Evolutionary conservation across 176 grass and related monocot species (phyloP), one percentile per base, ranked within the genome.

Genomic region (Bonia amplexicaulis): DNA sequence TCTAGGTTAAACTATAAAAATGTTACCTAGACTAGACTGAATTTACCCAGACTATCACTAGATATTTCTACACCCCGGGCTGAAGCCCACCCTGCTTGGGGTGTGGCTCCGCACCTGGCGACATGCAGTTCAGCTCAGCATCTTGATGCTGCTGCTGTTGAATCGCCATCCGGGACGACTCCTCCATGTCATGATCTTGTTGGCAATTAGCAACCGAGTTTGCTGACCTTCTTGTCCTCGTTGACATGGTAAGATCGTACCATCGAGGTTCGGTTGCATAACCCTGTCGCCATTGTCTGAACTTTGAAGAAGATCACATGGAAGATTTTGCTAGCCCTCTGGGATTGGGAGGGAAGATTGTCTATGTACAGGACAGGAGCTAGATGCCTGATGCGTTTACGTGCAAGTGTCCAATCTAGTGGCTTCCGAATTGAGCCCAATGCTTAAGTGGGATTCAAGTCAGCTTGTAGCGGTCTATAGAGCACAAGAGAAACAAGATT

Each of bases 401-500:
- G 73, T 85, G 82, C 82, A 77, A 46, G 29, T 35, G 14, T 62
- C 45, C 45, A 4, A 70, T 20, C 25, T 39, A 46, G 54, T 20
- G 66, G 53, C 4, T 61, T 35, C 6, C 49, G 55, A 9, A 73
- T 35, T 23, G 82, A 53, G 55, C 76, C 80, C 68, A 29, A 59
- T 73, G 76, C 80, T 71, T 51, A 86, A 80, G 84, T 80, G 76
- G 76, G 76, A 73, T 17, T 80, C 45, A 80, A 86, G 84, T n/a
- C 26, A 71, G 53, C 54, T 22, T 26, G 22, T 44, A 69, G 42
- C 42, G 42, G 2, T 44, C 1, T 44, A 44, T 40, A 13, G 74
- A 79, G 71, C 74, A 71, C 61, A 42, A 40, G 53, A 5, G 5
- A 59, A 10, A 29, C 47, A 49, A 49, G 47, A 14, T 35, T 85